These are phyloP conservation scores for Hibiscus mutabilis DNA, from an alignment of 345 rosid genomes.

Conservation along the genomic window DNA sequence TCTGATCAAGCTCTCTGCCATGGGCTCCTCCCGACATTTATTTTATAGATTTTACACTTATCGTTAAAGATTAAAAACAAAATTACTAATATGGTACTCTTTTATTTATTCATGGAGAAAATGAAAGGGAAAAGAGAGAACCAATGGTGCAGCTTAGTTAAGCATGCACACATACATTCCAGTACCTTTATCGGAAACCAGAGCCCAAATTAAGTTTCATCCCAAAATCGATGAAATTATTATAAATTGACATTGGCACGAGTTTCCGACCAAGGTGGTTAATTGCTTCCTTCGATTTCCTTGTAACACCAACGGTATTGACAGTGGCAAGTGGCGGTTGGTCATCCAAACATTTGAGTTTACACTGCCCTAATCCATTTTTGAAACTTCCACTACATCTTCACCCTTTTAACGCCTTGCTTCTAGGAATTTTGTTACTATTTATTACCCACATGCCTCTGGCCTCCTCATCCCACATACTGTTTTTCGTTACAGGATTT, in stretches of 20 bases:
- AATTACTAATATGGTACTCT: background rate
- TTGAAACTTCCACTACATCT: background rate
- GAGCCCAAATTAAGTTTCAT: background rate
- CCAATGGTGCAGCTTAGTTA: background rate
- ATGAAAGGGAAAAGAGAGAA: background rate
- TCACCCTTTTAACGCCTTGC: too few relatives aligned
- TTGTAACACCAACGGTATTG: background rate
- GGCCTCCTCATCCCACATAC: too few relatives aligned
- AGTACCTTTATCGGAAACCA: background rate
- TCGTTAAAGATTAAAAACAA: background rate
- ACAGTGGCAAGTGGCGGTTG: background rate
- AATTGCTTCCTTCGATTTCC: background rate
- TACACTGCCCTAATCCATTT: background rate
- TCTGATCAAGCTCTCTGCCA: constrained; percentile 74
- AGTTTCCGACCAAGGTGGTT: background rate
- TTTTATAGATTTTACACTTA: background rate
- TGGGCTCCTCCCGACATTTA: constrained; percentile 21
- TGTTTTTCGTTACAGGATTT: too few relatives aligned
- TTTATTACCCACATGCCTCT: too few relatives aligned
- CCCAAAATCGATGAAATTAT: background rate
- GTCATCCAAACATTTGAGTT: background rate
- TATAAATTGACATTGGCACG: background rate
- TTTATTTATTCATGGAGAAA: background rate
- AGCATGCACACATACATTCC: background rate
- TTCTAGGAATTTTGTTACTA: too few relatives aligned